Percentiles rank a stretch among this genome's conserved stretches.
These are phyloP conservation scores for Penicillium flavigenum DNA, from an alignment of 495 filamentous ascomycete genomes.

Conservation along the genomic window DNA sequence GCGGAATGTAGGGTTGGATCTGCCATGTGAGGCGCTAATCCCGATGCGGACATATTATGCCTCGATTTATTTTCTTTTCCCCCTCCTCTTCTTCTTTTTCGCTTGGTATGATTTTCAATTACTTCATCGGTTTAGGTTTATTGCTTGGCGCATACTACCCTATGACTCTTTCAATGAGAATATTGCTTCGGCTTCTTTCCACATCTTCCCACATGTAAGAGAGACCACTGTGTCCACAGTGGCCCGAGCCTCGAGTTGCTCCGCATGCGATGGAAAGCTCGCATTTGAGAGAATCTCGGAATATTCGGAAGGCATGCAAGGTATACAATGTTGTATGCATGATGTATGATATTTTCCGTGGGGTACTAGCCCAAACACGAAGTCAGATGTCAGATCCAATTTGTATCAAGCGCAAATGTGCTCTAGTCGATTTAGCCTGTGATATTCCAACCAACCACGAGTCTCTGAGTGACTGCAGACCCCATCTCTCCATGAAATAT, in stretches of 20 bases:
- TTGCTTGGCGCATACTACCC: conserved; percentile 10
- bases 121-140: conserved; percentile 1
- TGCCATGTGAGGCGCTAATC: conserved; percentile 22
- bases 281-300: conserved; percentile 1
- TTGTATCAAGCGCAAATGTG: conserved; percentile 10
- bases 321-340: neutral
- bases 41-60: conserved; percentile 13
- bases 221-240: neutral
- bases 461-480: neutral
- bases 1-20: conserved; percentile 27
- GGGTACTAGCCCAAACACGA: neutral
- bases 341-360: neutral
- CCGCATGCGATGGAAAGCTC: conserved; percentile 21
- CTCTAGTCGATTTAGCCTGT: neutral
- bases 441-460: neutral
- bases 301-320: neutral
- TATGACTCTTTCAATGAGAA: conserved; percentile 7
- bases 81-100: neutral
- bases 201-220: neutral
- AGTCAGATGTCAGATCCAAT: neutral
- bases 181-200: neutral
- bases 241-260: conserved; percentile 1
- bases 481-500: conserved; percentile 17
- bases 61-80: neutral
- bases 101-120: neutral